phyloP scores from a whole-genome alignment of 495 filamentous ascomycete genomes.

The Niebla homalea region DNA sequence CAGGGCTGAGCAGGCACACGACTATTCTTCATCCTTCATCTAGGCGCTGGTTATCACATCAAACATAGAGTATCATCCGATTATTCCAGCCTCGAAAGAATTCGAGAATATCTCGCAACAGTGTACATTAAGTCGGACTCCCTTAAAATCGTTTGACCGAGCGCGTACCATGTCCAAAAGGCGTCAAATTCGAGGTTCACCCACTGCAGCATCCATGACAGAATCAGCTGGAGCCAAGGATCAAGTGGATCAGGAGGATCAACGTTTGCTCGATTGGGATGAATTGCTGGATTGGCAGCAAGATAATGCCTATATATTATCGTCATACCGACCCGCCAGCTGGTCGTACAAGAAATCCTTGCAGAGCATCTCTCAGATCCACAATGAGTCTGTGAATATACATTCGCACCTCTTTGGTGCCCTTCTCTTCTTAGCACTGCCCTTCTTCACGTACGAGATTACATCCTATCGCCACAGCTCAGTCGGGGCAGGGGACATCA shows the following conservation, averaged over 20 bases:
- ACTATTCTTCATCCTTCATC: too few species aligned
- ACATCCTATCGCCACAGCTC: constrained; percentile 20
- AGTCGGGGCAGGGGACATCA: constrained; percentile 22
- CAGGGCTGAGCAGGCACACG: too few species aligned
- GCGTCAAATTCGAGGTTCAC: too few species aligned
- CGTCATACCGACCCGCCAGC: constrained; percentile 25
- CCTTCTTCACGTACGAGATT: constrained; percentile 19
- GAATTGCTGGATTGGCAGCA: constrained; percentile 26
- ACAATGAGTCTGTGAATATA: constrained; percentile 37
- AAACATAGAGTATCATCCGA: too few species aligned
- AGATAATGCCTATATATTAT: constrained; percentile 25
- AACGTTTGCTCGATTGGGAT: background rate
- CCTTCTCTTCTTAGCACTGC: constrained; percentile 17
- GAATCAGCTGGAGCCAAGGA: background rate
- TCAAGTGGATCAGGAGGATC: background rate
- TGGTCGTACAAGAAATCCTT: constrained; percentile 22
- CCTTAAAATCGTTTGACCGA: too few species aligned
- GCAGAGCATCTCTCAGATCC: constrained; percentile 22
- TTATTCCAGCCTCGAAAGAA: too few species aligned
- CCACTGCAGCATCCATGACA: background rate
- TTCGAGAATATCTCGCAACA: too few species aligned
- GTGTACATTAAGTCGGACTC: too few species aligned
- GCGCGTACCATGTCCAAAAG: too few species aligned
- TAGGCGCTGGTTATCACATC: too few species aligned
- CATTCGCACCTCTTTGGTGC: constrained; percentile 30